Conservation (phyloP, 2,329 filamentous ascomycete genomes). For the Raffaelea arxii region DNA sequence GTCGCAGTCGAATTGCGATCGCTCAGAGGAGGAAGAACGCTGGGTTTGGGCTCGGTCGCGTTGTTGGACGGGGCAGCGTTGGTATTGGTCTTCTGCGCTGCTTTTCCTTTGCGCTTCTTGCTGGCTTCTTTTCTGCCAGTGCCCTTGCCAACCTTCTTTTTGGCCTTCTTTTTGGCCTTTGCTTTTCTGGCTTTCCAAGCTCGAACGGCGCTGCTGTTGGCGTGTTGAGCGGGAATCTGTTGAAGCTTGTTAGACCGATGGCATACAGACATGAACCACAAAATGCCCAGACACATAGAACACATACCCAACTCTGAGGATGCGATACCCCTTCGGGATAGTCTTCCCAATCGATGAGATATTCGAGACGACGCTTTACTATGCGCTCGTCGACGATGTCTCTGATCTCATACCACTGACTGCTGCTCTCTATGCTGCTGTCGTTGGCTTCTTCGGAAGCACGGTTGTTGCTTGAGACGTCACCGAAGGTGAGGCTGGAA, state of each 20-base stretch:
- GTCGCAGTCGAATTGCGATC: no score
- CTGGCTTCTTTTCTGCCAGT: slow-evolving; percentile 9
- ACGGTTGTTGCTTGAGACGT: no score
- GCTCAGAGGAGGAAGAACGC: background rate
- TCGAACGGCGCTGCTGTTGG: slow-evolving; percentile 16
- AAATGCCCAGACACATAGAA: background rate
- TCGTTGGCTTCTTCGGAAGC: background rate
- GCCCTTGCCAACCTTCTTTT: background rate
- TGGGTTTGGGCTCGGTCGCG: no score
- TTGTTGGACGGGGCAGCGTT: background rate
- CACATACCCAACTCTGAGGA: slow-evolving; percentile 39
- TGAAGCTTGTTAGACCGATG: background rate
- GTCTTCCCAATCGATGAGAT: slow-evolving; percentile 47
- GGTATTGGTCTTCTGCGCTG: background rate
- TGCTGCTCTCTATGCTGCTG: background rate
- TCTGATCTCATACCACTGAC: slow-evolving; percentile 20
- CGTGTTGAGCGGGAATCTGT: slow-evolving; percentile 17
- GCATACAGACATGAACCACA: background rate
- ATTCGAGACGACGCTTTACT: slow-evolving; percentile 24
- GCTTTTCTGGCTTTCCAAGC: slow-evolving; percentile 19
- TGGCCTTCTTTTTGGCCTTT: background rate
- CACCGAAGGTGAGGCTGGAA: no score
- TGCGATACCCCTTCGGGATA: slow-evolving; percentile 36
- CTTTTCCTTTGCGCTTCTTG: background rate
- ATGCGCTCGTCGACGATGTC: slow-evolving; percentile 27